These are phyloP conservation scores for Flaveria linearis DNA, from an alignment of 129 eudicot genomes.

Conservation along the genomic window DNA sequence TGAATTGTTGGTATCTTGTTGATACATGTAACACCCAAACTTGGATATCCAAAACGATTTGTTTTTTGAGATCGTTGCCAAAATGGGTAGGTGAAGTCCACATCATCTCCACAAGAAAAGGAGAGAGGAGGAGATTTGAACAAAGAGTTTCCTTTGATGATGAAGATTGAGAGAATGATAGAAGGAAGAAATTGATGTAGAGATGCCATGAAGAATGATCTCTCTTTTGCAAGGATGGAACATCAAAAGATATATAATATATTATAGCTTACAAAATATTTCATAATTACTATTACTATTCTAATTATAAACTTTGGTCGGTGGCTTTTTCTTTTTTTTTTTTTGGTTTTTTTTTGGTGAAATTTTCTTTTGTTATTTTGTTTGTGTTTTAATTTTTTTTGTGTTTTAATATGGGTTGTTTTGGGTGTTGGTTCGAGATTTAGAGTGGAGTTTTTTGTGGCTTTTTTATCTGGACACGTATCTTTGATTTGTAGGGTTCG, in stretches of 20 bases:
- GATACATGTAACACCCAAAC: conserved; percentile 17
- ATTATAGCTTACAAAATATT: not conserved
- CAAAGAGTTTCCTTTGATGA: conserved; percentile 13
- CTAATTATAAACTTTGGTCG: too few species aligned
- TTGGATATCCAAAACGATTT: conserved; percentile 10
- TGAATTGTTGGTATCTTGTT: conserved; percentile 17
- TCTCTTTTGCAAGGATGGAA: not conserved
- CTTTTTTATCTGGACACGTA: too few species aligned
- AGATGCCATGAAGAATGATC: conserved; percentile 14
- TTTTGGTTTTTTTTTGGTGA: too few species aligned
- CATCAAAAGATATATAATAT: not conserved
- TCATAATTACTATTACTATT: too few species aligned
- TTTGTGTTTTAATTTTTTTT: too few species aligned
- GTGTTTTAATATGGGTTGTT: too few species aligned
- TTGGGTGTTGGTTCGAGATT: too few species aligned
- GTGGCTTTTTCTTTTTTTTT: too few species aligned
- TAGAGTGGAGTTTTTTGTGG: too few species aligned
- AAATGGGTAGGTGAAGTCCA: conserved; percentile 12
- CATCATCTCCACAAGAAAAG: conserved; percentile 22
- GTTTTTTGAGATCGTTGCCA: conserved; percentile 20
- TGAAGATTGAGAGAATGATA: not conserved
- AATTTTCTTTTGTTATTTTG: too few species aligned
- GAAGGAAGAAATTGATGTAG: conserved; percentile 12
- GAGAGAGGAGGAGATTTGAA: conserved; percentile 13
- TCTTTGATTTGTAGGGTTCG: too few species aligned